phyloP scores from a whole-genome alignment of 345 rosid species.

The Orychophragmus violaceus region DNA sequence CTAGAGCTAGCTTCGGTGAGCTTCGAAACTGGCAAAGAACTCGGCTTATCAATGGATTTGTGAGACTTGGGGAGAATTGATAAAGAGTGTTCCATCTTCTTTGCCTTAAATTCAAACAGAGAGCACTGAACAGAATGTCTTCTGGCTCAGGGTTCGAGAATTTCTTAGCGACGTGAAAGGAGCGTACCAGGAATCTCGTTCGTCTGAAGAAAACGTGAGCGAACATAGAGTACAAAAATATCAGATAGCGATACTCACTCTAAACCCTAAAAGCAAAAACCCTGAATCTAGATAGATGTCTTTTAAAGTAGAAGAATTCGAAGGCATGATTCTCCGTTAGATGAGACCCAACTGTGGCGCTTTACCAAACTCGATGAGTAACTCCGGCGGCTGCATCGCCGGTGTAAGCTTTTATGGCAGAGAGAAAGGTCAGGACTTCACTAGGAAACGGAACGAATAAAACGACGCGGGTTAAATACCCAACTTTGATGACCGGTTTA shows the following conservation, averaged over 20 bases:
- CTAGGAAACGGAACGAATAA: neutral
- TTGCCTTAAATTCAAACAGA: conserved; percentile 52
- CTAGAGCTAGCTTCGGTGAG: conserved; percentile 52
- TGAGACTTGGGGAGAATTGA: conserved; percentile 34
- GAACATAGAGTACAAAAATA: conserved; percentile 7
- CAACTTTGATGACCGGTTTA: neutral
- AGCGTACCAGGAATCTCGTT: conserved; percentile 26
- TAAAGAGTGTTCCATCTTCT: conserved; percentile 59
- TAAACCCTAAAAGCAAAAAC: conserved; percentile 5
- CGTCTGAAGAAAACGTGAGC: conserved; percentile 29
- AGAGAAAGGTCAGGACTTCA: neutral
- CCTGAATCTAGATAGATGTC: neutral
- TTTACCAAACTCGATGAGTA: too few species aligned
- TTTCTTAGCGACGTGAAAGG: conserved; percentile 40
- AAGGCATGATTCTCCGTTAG: too few species aligned
- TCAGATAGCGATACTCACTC: neutral
- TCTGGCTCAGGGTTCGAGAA: conserved; percentile 38
- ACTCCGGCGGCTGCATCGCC: conserved; percentile 8
- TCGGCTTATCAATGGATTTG: conserved; percentile 38
- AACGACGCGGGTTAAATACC: neutral
- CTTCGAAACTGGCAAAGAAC: conserved; percentile 45
- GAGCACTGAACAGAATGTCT: conserved; percentile 45
- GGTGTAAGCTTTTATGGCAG: conserved; percentile 3
- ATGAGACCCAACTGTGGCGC: too few species aligned
- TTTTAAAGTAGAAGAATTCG: too few species aligned